Base-by-base conservation (phyloP, 495 filamentous ascomycete genomes). In the Parathielavia appendiculata region DNA sequence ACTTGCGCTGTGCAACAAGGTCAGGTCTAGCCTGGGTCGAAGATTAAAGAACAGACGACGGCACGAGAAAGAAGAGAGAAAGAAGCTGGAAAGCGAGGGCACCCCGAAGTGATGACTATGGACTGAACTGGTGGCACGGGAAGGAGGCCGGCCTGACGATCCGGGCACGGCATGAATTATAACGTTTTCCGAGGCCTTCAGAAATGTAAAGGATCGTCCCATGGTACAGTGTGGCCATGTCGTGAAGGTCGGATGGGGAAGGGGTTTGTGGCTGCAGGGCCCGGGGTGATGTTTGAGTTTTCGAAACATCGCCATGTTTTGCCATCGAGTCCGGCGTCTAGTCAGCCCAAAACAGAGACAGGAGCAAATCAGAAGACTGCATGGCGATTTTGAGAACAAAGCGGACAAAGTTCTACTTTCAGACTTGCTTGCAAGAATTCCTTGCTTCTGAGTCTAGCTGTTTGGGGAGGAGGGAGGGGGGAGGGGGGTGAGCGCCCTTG, bases 21-120 rank as follows among this genome's bases (percentile, higher is more conserved):
- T 57, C 67, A 79, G 72, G 73, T 75, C 74, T 74, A 79, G 69
- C 77, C 77, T 75, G 60, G 60, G 73, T 61, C 56, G 74, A 72
- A 71, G 58, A 67, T 72, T 70, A 60, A 51, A 55, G 52, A 63
- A 57, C 13, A 39, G 49, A 53, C 40, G 57, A 73, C 62, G 56
- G 46, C 20, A 63, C 61, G 58, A 60, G 61, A 63, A 58, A 59
- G 46, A 63, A 69, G 53, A 58, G 44, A 63, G 65, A 47, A 53
- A 66, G 51, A 55, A 53, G 58, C 44, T 58, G 58, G 63, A 20
- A 44, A 59, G 51, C 9, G 36, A 50, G 47, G 46, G 49, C 54
- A 63, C 41, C 34, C 44, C 19, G 54, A 56, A 19, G 17, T 54
- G 58, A 62, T 49, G 64, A 69, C 49, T 65, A 52, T 66, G 61